Percentiles rank a stretch among this genome's conserved stretches.
Conservation (phyloP, 345 rosid genomes). For the Eucalyptus grandis region DNA sequence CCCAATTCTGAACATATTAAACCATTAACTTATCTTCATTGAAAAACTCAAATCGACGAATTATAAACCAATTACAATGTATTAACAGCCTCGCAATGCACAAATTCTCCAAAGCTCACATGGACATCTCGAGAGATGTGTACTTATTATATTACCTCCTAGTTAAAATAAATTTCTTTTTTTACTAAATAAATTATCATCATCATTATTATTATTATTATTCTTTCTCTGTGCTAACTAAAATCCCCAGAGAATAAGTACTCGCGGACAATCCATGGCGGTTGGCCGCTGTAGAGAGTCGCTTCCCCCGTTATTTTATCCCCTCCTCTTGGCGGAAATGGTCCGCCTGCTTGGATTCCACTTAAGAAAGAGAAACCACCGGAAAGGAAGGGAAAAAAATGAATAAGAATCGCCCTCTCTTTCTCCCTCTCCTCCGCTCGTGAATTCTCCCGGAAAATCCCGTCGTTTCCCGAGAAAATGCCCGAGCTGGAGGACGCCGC, state of each 20-base stretch:
- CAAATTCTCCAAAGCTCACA: background rate
- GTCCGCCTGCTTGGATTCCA: background rate
- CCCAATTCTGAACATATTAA: background rate
- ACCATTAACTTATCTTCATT: too few species aligned
- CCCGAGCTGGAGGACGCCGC: background rate
- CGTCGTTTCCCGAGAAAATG: background rate
- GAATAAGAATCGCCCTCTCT: background rate
- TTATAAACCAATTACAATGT: too few species aligned
- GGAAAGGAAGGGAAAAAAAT: background rate
- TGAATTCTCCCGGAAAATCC: background rate
- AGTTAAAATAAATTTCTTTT: background rate
- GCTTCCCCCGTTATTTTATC: background rate
- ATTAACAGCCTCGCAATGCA: background rate
- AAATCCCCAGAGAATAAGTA: too few species aligned
- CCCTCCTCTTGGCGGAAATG: background rate
- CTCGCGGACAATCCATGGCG: background rate
- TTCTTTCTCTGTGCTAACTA: too few species aligned
- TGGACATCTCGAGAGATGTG: background rate
- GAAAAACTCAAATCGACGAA: background rate
- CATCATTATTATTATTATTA: too few species aligned
- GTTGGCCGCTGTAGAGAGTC: background rate
- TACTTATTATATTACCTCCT: background rate
- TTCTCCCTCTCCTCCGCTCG: background rate
- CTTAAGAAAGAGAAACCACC: background rate
- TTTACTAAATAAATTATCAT: background rate